Percentiles rank a stretch among this genome's conserved stretches.
Conservation (phyloP, 768 basidiomycete genomes). For the Boletus rubescentipes region DNA sequence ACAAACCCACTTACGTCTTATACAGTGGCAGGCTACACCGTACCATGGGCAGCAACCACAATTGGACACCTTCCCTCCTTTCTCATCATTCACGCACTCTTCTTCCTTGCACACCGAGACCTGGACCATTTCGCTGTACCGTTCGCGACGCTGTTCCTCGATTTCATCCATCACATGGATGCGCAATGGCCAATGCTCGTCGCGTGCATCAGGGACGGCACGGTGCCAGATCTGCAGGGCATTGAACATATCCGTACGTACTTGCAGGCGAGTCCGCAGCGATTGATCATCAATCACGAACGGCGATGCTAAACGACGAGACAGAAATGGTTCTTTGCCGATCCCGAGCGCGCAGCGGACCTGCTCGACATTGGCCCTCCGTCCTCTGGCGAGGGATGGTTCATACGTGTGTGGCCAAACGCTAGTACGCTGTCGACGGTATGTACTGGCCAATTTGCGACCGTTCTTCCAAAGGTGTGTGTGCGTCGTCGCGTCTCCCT, state of each 20-base stretch:
- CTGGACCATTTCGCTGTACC: too few species aligned
- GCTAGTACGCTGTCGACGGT: background rate
- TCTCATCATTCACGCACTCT: too few species aligned
- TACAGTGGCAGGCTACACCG: too few species aligned
- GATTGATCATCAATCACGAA: background rate
- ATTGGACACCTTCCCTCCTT: too few species aligned
- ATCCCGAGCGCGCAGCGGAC: slow-evolving; percentile 19
- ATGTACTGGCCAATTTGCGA: slow-evolving; percentile 11
- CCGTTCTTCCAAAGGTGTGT: slow-evolving; percentile 14
- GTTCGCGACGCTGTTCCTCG: too few species aligned
- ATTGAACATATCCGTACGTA: slow-evolving; percentile 8
- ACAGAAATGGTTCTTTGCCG: slow-evolving; percentile 8
- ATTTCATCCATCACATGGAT: slow-evolving; percentile 14
- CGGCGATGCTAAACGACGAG: too few species aligned
- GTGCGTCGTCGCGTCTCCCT: too few species aligned
- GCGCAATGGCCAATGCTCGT: slow-evolving; percentile 19
- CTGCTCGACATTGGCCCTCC: slow-evolving; percentile 14
- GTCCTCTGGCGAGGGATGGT: slow-evolving; percentile 14
- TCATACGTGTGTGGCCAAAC: slow-evolving; percentile 15
- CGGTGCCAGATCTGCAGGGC: slow-evolving; percentile 14
- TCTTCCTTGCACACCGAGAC: too few species aligned
- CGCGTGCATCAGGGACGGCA: slow-evolving; percentile 14
- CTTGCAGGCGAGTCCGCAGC: slow-evolving; percentile 6
- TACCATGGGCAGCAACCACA: too few species aligned
- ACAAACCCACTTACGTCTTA: too few species aligned